These are phyloP conservation scores for Hypoxylon sp. DNA, from an alignment of 2,329 filamentous ascomycete genomes.

Conservation along the genomic window DNA sequence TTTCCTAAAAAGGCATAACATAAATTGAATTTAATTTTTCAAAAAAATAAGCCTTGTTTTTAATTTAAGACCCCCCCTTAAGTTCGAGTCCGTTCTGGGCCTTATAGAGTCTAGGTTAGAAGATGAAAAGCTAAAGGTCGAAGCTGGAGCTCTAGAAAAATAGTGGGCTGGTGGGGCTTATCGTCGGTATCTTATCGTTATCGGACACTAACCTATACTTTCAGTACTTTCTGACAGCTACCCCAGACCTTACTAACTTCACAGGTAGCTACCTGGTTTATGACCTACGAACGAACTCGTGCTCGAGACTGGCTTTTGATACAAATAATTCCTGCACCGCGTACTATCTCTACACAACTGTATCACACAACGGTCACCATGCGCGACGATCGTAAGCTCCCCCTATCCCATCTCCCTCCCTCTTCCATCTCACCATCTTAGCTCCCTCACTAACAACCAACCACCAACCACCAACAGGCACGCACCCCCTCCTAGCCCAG, in stretches of 20 bases:
- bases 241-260: neutral
- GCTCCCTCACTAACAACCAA: constrained; percentile 33
- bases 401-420: constrained; percentile 16
- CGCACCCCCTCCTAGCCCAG: constrained; percentile 90
- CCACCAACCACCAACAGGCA: constrained; percentile 62
- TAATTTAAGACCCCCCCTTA: too few relatives aligned
- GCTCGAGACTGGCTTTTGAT: too few relatives aligned
- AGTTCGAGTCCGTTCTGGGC: too few relatives aligned
- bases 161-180: constrained; percentile 27
- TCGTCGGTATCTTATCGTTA: constrained; percentile 31
- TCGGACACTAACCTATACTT: too few relatives aligned
- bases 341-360: too few relatives aligned
- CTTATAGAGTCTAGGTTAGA: neutral
- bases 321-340: neutral
- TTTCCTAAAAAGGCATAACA: too few relatives aligned
- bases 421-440: neutral
- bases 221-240: constrained; percentile 2
- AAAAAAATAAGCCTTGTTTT: too few relatives aligned
- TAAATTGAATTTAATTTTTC: too few relatives aligned
- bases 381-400: constrained; percentile 55
- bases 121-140: neutral
- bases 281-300: too few relatives aligned
- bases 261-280: too few relatives aligned
- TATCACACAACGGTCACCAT: constrained; percentile 47
- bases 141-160: constrained; percentile 4